Evolutionary conservation across 1,139 yeast genomes (phyloP), one percentile per base, ranked within the genome.

Genomic region (Yarrowia galli): DNA sequence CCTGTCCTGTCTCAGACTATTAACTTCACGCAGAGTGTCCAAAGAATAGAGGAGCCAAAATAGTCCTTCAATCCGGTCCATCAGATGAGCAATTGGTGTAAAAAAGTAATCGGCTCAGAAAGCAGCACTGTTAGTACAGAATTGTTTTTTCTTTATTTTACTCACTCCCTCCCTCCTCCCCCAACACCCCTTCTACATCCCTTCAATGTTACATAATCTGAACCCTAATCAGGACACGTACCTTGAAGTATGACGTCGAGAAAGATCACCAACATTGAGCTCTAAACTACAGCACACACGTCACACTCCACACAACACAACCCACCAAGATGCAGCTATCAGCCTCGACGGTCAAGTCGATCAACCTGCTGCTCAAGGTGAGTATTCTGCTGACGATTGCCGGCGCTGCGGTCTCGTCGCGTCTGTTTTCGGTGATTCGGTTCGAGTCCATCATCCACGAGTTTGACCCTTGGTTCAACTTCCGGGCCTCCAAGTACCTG

Each of bases 381-480:
- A 80, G 85, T 69, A 89, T 90, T 72, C 85, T 91, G 75, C 80
- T 88, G 69, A 83, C 89, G 64, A 87, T 91, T 73, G 91, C 93
- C 48, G 93, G 91, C 28, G 98, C 98, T 3, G 97, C 98, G 49
- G 84, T 95, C 69, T 88, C 97, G 63, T 89, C 97, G 69, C 87
- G 99, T 75, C 83, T 95, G 77, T 87, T 87, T 76, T 85, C 83
- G 61, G 84, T 81, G 66, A 78, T 80, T 68, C 75, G 82, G 49
- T 96, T 92, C 77, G 99, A 96, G 80, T 88, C 96, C 70, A 96
- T 96, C 75, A 96, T 96, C 79, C 99, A 96, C 81, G 99, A 96
- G 79, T 95, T 95, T 72, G 99, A 96, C 80, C 98, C 99, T 45
- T 95, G 99, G 99, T 96, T 96, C 84, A 95, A 95, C 79, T 95